Evolutionary conservation across 371 early-diverging fungal species (phyloP), one percentile per base, ranked within the genome.

Genomic region (Mucor velutinosus): DNA sequence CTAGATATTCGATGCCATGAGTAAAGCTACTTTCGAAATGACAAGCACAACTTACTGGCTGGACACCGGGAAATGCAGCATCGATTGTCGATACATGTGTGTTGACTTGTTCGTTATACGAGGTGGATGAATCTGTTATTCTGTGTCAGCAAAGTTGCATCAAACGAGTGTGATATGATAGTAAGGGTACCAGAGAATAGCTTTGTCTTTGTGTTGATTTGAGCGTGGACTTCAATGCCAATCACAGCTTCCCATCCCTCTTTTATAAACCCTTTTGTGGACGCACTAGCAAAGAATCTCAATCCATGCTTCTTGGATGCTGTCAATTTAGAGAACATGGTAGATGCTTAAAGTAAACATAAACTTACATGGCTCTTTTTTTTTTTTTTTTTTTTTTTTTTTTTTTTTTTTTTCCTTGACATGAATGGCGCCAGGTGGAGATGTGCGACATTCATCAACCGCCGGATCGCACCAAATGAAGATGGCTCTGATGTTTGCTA

Each of bases 141-240:
- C 7, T 47, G 17, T 8, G 19, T 35, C 6, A 35, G 35, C 10
- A 4, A 35, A 4, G 10, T 6, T 21, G 47, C 5, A 19, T 47
- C 14, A 0, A 41, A 14, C 45, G 15, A 43, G 19, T 15, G 15
- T n/a, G n/a, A 43, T 43, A 5, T 5, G 45, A 43, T 4, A 4
- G 15, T 29, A 30, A 4, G 30, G n/a, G 21, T 76, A 85, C 93
- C 81, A 32, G 95, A 95, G 67, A 97, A 97, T 47, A 97, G 86
- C 73, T 97, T 97, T 35, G 88, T 84, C 15, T 68, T 73, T 2
- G 92, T 86, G 39, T 85, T 76, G 17, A 97, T 81, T 78, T 96
- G 95, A 5, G 92, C 92, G 66, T 97, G 97, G 19, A 97, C 88
- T 81, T 97, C 97, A 11, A 97, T 85, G 5, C 97, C 97, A 65